A percentile compares a stretch with the other conserved stretches of the same genome.
Evolutionary conservation across 2,329 filamentous ascomycete genomes (phyloP).

Genomic region (Mycosphaerella sp.): DNA sequence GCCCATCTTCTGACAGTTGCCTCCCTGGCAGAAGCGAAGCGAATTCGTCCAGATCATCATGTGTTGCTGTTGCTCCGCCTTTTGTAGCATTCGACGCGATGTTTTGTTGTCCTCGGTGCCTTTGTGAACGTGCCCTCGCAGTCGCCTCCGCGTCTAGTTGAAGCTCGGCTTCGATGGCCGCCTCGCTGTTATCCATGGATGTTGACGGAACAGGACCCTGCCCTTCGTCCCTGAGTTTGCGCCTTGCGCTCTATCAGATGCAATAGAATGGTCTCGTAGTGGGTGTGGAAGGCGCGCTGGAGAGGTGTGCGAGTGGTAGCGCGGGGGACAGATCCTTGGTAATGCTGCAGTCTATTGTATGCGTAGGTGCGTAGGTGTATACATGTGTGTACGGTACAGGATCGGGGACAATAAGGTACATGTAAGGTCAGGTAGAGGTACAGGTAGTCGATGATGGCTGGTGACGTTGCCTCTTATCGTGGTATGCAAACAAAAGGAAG

Average conservation of each 20-base stretch:
- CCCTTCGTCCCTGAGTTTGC: neutral
- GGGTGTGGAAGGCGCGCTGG: neutral
- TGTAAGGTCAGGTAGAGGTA: no score
- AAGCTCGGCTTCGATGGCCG: constrained; percentile 32
- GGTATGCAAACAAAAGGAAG: neutral
- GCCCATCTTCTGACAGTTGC: constrained; percentile 4
- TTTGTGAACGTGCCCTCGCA: constrained; percentile 13
- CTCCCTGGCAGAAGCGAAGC: constrained; percentile 23
- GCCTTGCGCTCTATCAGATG: neutral
- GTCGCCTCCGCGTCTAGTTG: constrained; percentile 26
- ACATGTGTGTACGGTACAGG: neutral
- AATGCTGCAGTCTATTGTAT: neutral
- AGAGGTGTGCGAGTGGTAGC: neutral
- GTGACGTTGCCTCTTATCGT: neutral
- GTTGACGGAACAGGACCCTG: neutral
- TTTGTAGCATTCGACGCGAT: constrained; percentile 21
- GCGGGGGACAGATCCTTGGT: neutral
- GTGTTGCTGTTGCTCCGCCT: constrained; percentile 20
- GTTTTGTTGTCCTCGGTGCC: constrained; percentile 16
- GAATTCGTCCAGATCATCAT: constrained; percentile 22
- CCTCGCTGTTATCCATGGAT: constrained; percentile 29
- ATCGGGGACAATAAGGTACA: neutral
- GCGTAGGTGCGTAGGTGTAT: no score
- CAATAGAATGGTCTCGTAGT: neutral
- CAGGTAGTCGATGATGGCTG: neutral